phyloP scores from a whole-genome alignment of 495 filamentous ascomycete species.

The Cercophora newfieldiana region DNA sequence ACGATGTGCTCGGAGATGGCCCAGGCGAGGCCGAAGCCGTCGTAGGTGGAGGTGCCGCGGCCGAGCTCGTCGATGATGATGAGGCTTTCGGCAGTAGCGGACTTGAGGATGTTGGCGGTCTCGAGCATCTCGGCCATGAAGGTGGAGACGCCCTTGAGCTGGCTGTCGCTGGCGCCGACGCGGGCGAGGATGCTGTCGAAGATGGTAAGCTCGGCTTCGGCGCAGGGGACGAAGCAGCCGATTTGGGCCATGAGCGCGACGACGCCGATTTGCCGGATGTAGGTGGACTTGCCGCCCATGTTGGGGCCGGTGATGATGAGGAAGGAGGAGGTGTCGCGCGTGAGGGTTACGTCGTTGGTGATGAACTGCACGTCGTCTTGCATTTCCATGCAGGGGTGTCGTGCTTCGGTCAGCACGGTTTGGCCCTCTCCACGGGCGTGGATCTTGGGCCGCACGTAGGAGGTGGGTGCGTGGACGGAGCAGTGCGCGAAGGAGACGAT shows the following conservation, averaged over 20 bases:
- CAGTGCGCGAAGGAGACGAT: conserved; percentile 94
- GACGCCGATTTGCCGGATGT: conserved; percentile 96
- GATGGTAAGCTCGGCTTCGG: conserved; percentile 87
- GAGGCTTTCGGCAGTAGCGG: conserved; percentile 86
- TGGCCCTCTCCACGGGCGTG: conserved; percentile 88
- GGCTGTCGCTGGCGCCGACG: conserved; percentile 91
- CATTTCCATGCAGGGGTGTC: conserved; percentile 99
- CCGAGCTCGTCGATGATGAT: conserved; percentile 99
- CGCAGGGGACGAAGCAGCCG: conserved; percentile 93
- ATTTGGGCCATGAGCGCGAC: conserved; percentile 98
- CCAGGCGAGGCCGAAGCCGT: conserved; percentile 97
- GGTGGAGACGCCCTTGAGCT: conserved; percentile 96
- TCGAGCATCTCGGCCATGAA: conserved; percentile 99
- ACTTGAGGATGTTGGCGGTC: conserved; percentile 97
- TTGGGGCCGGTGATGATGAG: conserved; percentile 98
- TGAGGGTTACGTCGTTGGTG: conserved; percentile 89
- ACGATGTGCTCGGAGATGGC: conserved; percentile 98
- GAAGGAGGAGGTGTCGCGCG: conserved; percentile 81
- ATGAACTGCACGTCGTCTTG: conserved; percentile 99
- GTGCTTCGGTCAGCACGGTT: conserved; percentile 86
- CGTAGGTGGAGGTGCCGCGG: conserved; percentile 95
- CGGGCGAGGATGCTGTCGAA: conserved; percentile 98
- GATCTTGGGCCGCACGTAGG: conserved; percentile 89
- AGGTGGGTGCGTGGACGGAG: conserved; percentile 86
- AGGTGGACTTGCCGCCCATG: conserved; percentile 99